Evolutionary conservation across 1,284 basidiomycete genomes (phyloP).

Genomic region (Athelia psychrophila): DNA sequence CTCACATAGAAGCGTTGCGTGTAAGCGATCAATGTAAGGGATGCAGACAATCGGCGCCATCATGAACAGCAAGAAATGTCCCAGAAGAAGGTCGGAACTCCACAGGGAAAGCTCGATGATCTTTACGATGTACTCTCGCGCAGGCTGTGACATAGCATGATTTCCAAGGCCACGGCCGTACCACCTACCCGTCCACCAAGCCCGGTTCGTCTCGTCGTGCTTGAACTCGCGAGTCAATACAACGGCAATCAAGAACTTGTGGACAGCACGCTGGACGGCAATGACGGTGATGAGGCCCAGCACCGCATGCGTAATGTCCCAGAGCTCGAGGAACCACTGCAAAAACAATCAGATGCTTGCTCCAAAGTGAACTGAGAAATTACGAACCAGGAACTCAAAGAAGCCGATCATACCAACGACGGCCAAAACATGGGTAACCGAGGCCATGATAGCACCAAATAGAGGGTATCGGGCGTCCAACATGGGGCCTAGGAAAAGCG

Average conservation of each 20-base stretch:
- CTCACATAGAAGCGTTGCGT: conserved; percentile 75
- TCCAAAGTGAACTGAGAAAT: conserved; percentile 5
- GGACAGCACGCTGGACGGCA: conserved; percentile 84
- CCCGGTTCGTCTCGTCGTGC: conserved; percentile 94
- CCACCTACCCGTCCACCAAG: conserved; percentile 98
- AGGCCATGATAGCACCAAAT: conserved; percentile 90
- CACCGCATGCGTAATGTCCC: conserved; percentile 90
- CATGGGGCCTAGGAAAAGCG: conserved; percentile 91
- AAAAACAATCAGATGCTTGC: conserved; percentile 14
- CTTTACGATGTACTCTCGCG: conserved; percentile 88
- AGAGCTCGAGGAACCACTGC: conserved; percentile 92
- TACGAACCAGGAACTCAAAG: conserved; percentile 89
- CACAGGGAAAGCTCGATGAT: conserved; percentile 80
- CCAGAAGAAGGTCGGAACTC: conserved; percentile 72
- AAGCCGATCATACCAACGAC: conserved; percentile 86
- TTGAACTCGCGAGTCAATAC: conserved; percentile 96
- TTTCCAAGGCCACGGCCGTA: conserved; percentile 88
- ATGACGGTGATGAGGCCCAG: conserved; percentile 87
- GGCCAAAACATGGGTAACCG: conserved; percentile 79
- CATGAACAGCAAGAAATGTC: conserved; percentile 71
- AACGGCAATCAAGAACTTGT: conserved; percentile 90
- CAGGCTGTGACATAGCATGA: conserved; percentile 86
- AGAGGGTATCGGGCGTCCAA: conserved; percentile 80
- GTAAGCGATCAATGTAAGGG: conserved; percentile 74
- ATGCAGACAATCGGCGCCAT: conserved; percentile 71